Evolutionary conservation across 495 filamentous ascomycete genomes (phyloP), one percentile per base, ranked within the genome.

Genomic region (Penicillium argentinense): DNA sequence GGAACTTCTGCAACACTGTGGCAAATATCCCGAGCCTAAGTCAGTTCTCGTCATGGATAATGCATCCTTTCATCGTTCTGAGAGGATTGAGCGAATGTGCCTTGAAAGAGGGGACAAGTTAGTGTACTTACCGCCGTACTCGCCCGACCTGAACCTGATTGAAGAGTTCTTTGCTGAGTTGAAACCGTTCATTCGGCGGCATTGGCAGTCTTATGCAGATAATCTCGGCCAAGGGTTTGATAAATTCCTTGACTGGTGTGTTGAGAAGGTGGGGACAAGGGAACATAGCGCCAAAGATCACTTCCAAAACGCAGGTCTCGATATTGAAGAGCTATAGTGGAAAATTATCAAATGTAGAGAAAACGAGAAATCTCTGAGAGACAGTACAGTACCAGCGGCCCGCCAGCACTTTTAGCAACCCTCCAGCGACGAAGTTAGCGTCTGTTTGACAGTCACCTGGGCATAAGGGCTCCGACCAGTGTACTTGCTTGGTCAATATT

Each of bases 81-180:
- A 34, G 16, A 13, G 13, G 16, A 34, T 34, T 3, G 9, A 34
- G n/a, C n/a, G n/a, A n/a, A n/a, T n/a, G n/a, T n/a, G n/a, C n/a
- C n/a, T n/a, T 13, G 43, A 21, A 16, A 39, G 38, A 22, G 38
- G 38, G 29, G 46, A 34, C 6, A 42, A 42, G 28, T 34, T 49
- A 29, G 37, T 49, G 21, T 49, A 49, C 13, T 22, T 49, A 22
- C 46, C 46, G 14, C 46, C 46, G 6, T 49, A 42, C 39, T 49
- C 38, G 1, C 37, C 46, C 7, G 46, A 49, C 26, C 38, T 49
- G 4, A 49, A 49, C 19, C 46, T 39, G 4, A 49, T 49, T 18
- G 46, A 47, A 22, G 46, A 50, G 30, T 50, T 43, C 9, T 50
- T 50, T 30, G 39, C 47, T 27, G 24, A 50, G 39, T 33, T 50